phyloP scores from a whole-genome alignment of 225 moss, liverwort and hornwort species.

The Marchantia paleacea region DNA sequence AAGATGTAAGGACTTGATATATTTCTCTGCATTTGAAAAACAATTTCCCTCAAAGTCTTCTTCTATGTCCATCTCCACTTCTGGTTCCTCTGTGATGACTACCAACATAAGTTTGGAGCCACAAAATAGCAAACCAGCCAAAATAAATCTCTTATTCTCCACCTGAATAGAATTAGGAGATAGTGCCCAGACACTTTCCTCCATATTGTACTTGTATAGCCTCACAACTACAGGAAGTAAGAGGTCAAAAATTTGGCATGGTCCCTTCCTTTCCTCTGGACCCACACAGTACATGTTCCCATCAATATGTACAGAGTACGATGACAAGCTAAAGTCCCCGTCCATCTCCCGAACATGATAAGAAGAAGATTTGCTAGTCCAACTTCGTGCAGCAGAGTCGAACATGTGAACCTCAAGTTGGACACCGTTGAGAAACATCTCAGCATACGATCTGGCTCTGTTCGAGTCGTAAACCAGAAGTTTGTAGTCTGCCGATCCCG shows the following conservation, averaged over 20 bases:
- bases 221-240: too few relatives aligned
- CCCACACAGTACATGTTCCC: slow-evolving; percentile 7
- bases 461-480: not conserved
- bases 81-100: not conserved
- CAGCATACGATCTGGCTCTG: not conserved
- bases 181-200: not conserved
- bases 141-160: not conserved
- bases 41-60: too few relatives aligned
- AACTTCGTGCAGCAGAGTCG: not conserved
- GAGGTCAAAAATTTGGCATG: not conserved
- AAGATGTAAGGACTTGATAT: not conserved
- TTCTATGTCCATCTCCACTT: not conserved
- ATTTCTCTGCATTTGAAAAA: not conserved
- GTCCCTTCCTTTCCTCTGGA: not conserved
- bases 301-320: not conserved
- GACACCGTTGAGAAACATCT: not conserved
- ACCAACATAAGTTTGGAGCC: not conserved
- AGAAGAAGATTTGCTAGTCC: not conserved
- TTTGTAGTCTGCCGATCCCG: not conserved
- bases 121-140: not conserved
- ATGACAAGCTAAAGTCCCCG: not conserved
- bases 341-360: too few relatives aligned
- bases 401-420: not conserved
- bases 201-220: not conserved
- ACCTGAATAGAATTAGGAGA: not conserved